Conservation (phyloP, 306 rosid species). For the Rosa chinensis region DNA sequence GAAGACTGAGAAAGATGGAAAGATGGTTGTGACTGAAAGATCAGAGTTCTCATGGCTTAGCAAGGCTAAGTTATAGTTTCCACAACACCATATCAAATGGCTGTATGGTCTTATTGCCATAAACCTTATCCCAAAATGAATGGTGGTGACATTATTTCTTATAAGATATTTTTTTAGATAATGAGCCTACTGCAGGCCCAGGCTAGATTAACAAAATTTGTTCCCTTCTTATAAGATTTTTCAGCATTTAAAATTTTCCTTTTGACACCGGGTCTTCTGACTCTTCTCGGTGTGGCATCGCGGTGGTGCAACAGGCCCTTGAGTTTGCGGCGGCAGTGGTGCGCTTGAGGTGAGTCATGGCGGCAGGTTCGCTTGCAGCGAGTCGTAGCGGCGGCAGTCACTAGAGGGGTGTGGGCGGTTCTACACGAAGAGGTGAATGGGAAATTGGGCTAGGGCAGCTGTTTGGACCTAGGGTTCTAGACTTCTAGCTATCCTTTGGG, state of each 20-base stretch:
- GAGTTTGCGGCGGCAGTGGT: too few species aligned
- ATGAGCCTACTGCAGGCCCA: background rate
- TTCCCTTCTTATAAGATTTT: background rate
- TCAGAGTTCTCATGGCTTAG: slow-evolving; percentile 57
- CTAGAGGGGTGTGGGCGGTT: too few species aligned
- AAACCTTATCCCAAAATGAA: slow-evolving; percentile 59
- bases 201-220: background rate
- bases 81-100: background rate
- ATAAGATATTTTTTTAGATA: slow-evolving; percentile 3
- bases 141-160: slow-evolving; percentile 25
- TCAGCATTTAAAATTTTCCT: background rate
- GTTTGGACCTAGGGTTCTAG: too few species aligned
- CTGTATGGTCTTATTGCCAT: slow-evolving; percentile 25
- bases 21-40: slow-evolving; percentile 37
- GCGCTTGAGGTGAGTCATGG: too few species aligned
- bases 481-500: too few species aligned
- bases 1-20: slow-evolving; percentile 38
- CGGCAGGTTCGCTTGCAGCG: too few species aligned
- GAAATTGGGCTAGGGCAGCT: too few species aligned
- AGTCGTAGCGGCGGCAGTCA: too few species aligned
- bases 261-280: background rate
- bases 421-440: too few species aligned
- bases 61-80: background rate
- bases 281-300: too few species aligned
- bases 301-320: too few species aligned